Evolutionary conservation across 1,284 basidiomycete species (phyloP).

Genomic region (Cutaneotrichosporon curvatum): DNA sequence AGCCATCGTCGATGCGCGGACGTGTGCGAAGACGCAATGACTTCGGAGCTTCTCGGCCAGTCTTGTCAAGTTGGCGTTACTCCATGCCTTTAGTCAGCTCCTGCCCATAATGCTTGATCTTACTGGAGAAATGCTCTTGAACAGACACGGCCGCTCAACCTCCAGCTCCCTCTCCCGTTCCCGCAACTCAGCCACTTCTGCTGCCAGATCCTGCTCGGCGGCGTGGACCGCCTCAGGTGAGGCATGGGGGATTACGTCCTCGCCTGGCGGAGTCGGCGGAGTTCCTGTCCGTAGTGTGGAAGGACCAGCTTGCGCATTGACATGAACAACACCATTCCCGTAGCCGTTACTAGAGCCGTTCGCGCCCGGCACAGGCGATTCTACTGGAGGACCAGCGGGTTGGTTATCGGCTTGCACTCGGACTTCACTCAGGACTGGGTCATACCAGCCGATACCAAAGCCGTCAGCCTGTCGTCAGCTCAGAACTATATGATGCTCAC

Average conservation of each 20-base stretch:
- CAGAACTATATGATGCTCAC: conserved; percentile 12
- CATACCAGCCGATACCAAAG: conserved; percentile 81
- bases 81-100: conserved; percentile 65
- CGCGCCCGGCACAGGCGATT: not conserved
- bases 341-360: too few species aligned
- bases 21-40: conserved; percentile 88
- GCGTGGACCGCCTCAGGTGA: conserved; percentile 5
- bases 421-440: conserved; percentile 20
- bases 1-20: conserved; percentile 68
- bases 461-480: conserved; percentile 62
- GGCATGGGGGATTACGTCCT: not conserved
- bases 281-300: conserved; percentile 13
- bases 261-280: not conserved
- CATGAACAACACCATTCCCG: not conserved
- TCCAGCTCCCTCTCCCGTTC: conserved; percentile 56
- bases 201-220: conserved; percentile 16
- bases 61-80: conserved; percentile 79
- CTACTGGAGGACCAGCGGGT: not conserved
- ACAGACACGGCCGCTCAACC: conserved; percentile 83
- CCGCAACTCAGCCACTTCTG: conserved; percentile 23
- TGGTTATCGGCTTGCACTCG: conserved; percentile 1
- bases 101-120: conserved; percentile 21
- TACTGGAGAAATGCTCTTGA: conserved; percentile 90
- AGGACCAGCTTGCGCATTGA: not conserved
- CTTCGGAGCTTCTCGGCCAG: conserved; percentile 93